Evolutionary conservation across 2,329 filamentous ascomycete genomes (phyloP).

Genomic region (Pseudogymnoascus sp.): DNA sequence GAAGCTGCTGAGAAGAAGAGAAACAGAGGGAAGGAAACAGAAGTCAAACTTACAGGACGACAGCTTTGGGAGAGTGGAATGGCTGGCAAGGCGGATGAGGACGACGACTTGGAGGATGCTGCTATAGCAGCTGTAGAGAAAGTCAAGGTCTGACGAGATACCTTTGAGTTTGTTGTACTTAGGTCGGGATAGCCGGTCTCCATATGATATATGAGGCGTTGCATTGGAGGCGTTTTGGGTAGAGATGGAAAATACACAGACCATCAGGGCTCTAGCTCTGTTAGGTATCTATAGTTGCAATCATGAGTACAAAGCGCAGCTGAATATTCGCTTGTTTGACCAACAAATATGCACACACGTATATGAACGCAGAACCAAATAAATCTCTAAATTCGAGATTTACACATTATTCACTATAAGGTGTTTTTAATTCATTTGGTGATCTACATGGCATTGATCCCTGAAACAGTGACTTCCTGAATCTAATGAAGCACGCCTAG

Average conservation of each 20-base stretch:
- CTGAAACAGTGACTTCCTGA: neutral
- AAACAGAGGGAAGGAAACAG: constrained; percentile 65
- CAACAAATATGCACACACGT: neutral
- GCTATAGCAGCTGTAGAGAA: constrained; percentile 57
- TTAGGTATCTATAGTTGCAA: constrained; percentile 6
- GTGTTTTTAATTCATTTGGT: neutral
- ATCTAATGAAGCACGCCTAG: neutral
- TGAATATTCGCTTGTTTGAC: neutral
- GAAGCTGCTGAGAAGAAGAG: constrained; percentile 76
- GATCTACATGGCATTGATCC: neutral
- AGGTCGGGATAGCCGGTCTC: constrained; percentile 1
- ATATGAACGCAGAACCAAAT: neutral
- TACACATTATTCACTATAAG: neutral
- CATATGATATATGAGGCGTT: constrained; percentile 17
- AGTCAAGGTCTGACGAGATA: constrained; percentile 55
- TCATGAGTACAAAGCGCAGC: constrained; percentile 3
- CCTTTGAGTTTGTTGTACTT: constrained; percentile 14
- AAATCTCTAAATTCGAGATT: neutral
- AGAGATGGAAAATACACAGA: neutral
- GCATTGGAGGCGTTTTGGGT: constrained; percentile 25
- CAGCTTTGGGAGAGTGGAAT: constrained; percentile 74
- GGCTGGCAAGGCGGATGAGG: constrained; percentile 58
- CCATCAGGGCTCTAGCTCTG: neutral
- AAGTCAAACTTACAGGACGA: constrained; percentile 60
- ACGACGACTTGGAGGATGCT: constrained; percentile 53